These are phyloP conservation scores for Fagopyrum homotropicum DNA, from an alignment of 148 eudicot genomes.

Conservation along the genomic window DNA sequence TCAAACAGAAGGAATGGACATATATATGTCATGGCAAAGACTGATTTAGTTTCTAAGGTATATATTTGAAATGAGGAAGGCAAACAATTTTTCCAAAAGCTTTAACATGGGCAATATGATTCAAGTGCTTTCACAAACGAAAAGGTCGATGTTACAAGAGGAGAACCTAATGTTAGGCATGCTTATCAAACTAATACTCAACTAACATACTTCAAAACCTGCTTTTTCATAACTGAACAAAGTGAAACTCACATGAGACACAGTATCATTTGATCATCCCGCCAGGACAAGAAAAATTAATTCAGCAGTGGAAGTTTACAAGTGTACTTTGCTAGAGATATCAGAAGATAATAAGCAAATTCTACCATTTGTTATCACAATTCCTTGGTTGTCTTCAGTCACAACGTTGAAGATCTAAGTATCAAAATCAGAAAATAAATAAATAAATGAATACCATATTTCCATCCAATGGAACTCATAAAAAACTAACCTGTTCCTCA, in stretches of 20 bases:
- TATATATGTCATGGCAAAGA: neutral
- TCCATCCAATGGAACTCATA: neutral
- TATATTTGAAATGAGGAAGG: neutral
- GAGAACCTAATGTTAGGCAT: neutral
- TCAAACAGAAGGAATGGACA: neutral
- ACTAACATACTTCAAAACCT: neutral
- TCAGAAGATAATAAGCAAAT: neutral
- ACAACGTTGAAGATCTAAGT: neutral
- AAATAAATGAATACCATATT: neutral
- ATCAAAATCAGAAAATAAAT: neutral
- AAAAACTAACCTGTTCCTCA: slow-evolving; percentile 82
- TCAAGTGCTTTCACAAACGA: neutral
- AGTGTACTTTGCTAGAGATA: neutral
- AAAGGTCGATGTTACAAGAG: neutral
- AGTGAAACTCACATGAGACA: neutral
- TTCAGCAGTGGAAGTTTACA: neutral
- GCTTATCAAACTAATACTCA: neutral
- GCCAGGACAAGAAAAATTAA: neutral
- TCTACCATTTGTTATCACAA: neutral
- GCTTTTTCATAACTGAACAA: neutral
- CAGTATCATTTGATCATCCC: neutral
- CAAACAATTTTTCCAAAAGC: neutral
- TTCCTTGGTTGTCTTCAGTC: neutral
- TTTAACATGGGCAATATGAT: neutral
- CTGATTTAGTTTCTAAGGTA: neutral